Evolutionary conservation across 768 basidiomycete species (phyloP).

Genomic region (Scleroderma citrinum): DNA sequence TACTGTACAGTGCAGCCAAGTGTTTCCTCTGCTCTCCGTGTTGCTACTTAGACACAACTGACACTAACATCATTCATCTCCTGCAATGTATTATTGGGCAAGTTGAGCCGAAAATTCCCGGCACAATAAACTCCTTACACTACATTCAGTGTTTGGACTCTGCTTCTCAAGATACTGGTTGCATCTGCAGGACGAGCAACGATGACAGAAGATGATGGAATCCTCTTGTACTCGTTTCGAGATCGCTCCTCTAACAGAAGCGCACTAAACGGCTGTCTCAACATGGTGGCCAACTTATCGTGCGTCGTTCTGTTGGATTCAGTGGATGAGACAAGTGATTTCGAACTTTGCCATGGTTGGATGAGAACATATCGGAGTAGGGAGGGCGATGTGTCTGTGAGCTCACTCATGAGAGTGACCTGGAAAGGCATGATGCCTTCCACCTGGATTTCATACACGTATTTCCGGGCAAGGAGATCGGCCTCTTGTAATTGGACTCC

Average conservation of each 20-base stretch:
- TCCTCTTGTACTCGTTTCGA: conserved; percentile 2
- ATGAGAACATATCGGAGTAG: not conserved
- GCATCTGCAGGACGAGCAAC: not conserved
- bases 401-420: not conserved
- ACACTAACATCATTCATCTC: no score
- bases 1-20: no score
- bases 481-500: not conserved
- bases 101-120: no score
- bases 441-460: not conserved
- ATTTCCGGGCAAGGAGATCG: not conserved
- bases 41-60: no score
- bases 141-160: not conserved
- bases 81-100: no score
- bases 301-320: not conserved
- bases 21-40: no score
- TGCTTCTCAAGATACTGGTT: conserved; percentile 3
- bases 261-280: not conserved
- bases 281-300: not conserved
- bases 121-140: not conserved
- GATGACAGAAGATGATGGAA: not conserved
- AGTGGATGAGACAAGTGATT: not conserved
- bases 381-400: not conserved
- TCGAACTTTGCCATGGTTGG: not conserved
- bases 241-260: not conserved
- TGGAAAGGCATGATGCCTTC: not conserved